phyloP scores from a whole-genome alignment of 345 rosid genomes.

The Camelina hispida region DNA sequence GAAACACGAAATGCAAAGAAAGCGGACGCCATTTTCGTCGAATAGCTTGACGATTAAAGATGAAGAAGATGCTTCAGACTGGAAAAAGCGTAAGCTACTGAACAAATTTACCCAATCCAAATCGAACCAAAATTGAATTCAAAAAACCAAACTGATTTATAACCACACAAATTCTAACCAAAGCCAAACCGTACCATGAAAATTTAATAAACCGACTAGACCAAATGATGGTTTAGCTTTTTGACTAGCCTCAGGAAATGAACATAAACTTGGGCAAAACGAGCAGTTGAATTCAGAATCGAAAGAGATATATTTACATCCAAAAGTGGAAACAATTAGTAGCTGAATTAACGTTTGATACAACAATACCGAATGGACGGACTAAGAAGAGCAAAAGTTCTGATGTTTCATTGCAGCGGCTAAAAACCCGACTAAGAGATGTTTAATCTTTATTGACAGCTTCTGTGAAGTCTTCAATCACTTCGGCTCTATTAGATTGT shows the following conservation, averaged over 20 bases:
- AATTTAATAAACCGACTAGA: no score
- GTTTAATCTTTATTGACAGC: slow-evolving; percentile 40
- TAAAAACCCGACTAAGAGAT: background rate
- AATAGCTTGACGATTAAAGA: slow-evolving; percentile 12
- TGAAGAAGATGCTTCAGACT: slow-evolving; percentile 4
- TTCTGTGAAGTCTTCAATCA: slow-evolving; percentile 80
- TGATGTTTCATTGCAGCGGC: background rate
- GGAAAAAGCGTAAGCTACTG: background rate
- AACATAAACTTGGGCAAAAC: slow-evolving; percentile 3
- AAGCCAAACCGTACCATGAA: slow-evolving; percentile 2
- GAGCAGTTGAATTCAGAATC: background rate
- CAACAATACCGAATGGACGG: background rate
- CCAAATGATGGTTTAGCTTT: no score
- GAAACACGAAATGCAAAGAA: slow-evolving; percentile 38
- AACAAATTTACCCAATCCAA: background rate
- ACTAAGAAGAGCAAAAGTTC: background rate
- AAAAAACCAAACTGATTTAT: background rate
- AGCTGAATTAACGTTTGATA: slow-evolving; percentile 16
- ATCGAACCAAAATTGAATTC: slow-evolving; percentile 9
- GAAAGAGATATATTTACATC: slow-evolving; percentile 17
- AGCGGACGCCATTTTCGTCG: slow-evolving; percentile 44
- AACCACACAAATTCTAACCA: background rate
- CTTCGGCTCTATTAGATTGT: slow-evolving; percentile 49
- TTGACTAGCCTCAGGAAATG: background rate
- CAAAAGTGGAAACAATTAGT: slow-evolving; percentile 24